Evolutionary conservation across 31 red algal genomes (phyloP).

Genomic region (Odonthalia washingtoniensis): DNA sequence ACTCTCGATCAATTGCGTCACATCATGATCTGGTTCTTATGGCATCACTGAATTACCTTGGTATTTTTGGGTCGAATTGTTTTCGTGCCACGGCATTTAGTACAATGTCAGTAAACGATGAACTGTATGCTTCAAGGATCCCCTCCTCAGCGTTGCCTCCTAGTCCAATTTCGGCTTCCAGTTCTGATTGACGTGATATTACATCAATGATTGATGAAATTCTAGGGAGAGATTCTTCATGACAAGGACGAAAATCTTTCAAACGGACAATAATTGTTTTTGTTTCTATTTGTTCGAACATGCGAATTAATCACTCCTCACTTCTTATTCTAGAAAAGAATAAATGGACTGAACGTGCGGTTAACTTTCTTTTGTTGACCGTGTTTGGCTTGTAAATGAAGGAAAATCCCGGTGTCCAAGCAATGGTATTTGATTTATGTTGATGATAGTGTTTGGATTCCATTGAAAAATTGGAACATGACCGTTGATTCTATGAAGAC

Average conservation of each 20-base stretch:
- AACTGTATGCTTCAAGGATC: not conserved
- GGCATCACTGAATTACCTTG: not conserved
- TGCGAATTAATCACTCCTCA: not conserved
- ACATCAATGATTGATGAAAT: not conserved
- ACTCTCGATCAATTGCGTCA: conserved; percentile 37
- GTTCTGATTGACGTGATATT: not conserved
- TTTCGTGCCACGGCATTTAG: too few relatives aligned
- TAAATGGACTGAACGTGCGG: not conserved
- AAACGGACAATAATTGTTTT: not conserved
- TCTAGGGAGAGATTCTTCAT: not conserved
- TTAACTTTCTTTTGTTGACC: not conserved
- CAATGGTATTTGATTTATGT: not conserved
- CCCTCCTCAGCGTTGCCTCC: not conserved
- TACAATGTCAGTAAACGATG: too few relatives aligned
- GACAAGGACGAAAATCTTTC: not conserved
- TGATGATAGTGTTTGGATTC: not conserved
- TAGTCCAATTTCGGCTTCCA: not conserved
- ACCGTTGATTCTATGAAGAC: not conserved
- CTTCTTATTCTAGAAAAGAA: not conserved
- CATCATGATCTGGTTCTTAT: not conserved
- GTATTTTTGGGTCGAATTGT: too few relatives aligned
- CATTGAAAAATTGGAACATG: not conserved
- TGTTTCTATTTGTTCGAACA: not conserved
- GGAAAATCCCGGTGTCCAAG: conserved; percentile 4
- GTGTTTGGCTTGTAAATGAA: conserved; percentile 1